Base-by-base conservation (phyloP, 495 filamentous ascomycete genomes). In the Xylaria cubensis region DNA sequence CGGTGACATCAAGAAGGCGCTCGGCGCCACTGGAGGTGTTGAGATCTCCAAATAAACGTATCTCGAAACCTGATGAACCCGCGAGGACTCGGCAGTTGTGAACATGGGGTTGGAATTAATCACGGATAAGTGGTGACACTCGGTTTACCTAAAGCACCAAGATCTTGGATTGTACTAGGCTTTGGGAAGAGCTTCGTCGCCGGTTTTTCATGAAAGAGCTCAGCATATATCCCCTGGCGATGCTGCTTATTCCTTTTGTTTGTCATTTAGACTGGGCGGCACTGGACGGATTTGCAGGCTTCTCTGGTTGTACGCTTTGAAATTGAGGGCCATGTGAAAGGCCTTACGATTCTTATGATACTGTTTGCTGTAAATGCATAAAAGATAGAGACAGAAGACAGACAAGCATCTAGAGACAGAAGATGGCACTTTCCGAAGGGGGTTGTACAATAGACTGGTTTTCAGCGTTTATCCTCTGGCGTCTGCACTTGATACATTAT, bases 1-100 rank as follows among this genome's bases (percentile, higher is more conserved):
- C 81, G 94, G 94, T 91, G 80, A 83, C 42, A 74, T 84, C 29
- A 84, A 83, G 73, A 80, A 80, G 76, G 71, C 76, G 0, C 66
- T 92, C 10, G 92, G 92, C 78, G 92, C 91, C 21, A 88, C 85
- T 42, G 92, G 91, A 48, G 93, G 93, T 83, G 91, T 95, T 66
- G 94, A 97, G 84, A 94, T 97, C 73, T 50, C 74, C 67, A 85
- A 85, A 78, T 86, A 85, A 84, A 41, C 64, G 71, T 39, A 19
- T 29, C 42, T 59, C 48, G 19, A 69, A 13, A 39, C 51, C 9
- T 6, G 8, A 24, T 29, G 44, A 17, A n/a, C 3, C 42, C 42
- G 21, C 42, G 9, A 53, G 44, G 29, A 29, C 15, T 32, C 56
- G 36, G 29, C 24, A 44, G 58, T 51, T 34, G 66, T 58, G 12